Evolutionary conservation across 2,329 filamentous ascomycete genomes (phyloP), one percentile per base, ranked within the genome.

Genomic region (Calonectria pteridis): DNA sequence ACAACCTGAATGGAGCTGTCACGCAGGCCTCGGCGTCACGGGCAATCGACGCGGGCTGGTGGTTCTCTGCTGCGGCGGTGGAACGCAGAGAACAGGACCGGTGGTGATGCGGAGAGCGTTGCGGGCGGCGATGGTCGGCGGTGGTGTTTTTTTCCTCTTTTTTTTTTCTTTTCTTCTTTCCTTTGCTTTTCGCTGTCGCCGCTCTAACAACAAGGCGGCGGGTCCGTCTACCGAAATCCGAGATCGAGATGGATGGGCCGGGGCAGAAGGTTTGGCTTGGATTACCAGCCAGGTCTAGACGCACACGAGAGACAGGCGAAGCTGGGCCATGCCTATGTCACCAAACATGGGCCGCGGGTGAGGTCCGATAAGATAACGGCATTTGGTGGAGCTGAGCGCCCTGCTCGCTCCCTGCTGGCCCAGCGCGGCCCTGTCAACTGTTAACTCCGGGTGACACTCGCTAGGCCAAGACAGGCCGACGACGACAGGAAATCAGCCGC

Each of bases 1-100:
- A 81, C 79, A 80, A 77, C 79, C 74, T 75, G 73, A 53, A 33
- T 67, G 67, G 77, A 79, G 79, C 79, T 78, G 79, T 78, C 78
- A 64, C 75, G 71, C 78, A 79, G 77, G 79, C 77, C 79, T 81
- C 79, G 75, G 79, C 58, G 75, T 73, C 72, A 74, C 70, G 70
- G 68, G 49, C 65, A 66, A 69, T 78, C 62, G 72, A 40, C 59
- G 59, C 37, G 69, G 71, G 62, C 53, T 77, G 49, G 68, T 55
- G 35, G 33, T 63, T 73, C 64, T 46, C 23, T 62, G 20, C 16
- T 40, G 59, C 58, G 43, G 55, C 28, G 49, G 26, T 23, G 49
- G 20, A 67, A 67, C n/a, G 28, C 51, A 46, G 40, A 51, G 28
- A 67, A 63, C 26, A 26, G 37, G 59, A 31, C 26, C 11, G 28